Evolutionary conservation across 768 basidiomycete species (phyloP).

Genomic region (Mycena indigotica): DNA sequence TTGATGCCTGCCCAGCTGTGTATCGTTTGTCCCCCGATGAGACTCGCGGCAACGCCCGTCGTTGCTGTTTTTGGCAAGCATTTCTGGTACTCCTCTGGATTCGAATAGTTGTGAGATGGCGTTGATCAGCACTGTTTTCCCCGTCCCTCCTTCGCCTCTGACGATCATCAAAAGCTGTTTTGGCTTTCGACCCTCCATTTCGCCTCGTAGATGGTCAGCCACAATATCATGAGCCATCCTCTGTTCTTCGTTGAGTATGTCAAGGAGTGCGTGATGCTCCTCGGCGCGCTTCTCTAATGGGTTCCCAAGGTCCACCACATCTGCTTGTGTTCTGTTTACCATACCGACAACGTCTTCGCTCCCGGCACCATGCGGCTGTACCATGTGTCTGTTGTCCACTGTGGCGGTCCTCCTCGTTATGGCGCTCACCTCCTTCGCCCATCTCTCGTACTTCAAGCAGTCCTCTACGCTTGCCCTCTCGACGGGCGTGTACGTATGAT

Average conservation of each 20-base stretch:
- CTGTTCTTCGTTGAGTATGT: constrained; percentile 28
- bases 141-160: constrained; percentile 44
- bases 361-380: neutral
- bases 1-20: constrained; percentile 31
- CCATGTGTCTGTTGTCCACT: neutral
- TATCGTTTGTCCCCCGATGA: constrained; percentile 39
- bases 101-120: constrained; percentile 38
- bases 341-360: neutral
- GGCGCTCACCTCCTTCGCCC: neutral
- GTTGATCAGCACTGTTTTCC: constrained; percentile 45
- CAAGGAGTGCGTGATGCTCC: neutral
- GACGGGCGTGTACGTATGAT: neutral
- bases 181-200: constrained; percentile 17
- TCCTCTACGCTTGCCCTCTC: neutral
- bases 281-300: neutral
- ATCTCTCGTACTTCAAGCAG: neutral
- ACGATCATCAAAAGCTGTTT: constrained; percentile 40
- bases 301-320: neutral
- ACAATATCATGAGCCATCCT: constrained; percentile 35
- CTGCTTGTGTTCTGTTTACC: neutral
- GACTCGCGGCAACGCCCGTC: constrained; percentile 42
- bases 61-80: constrained; percentile 39
- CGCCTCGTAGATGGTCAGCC: constrained; percentile 27
- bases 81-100: neutral
- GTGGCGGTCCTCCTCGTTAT: neutral